A percentile compares a stretch with the other conserved stretches of the same genome.
These are phyloP conservation scores for Penicillium sumatraense DNA, from an alignment of 2,329 filamentous ascomycete genomes.

Conservation along the genomic window DNA sequence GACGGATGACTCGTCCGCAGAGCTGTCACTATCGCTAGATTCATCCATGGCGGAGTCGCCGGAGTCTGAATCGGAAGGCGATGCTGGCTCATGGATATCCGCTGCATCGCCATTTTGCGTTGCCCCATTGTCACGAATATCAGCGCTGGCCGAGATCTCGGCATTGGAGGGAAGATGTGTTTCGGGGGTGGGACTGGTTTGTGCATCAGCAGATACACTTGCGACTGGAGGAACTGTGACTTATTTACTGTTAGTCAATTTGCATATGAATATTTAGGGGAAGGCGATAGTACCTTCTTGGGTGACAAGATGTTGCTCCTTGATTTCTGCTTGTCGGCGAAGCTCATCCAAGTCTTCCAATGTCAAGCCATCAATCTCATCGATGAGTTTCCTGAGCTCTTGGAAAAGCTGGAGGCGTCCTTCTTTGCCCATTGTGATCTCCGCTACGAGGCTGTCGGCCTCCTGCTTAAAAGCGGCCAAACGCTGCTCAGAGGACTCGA, in stretches of 20 bases:
- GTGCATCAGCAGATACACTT: neutral
- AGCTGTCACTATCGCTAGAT: constrained; percentile 33
- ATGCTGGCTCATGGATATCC: constrained; percentile 17
- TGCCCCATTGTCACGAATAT: constrained; percentile 9
- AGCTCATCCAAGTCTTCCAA: constrained; percentile 49
- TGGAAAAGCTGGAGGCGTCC: constrained; percentile 49
- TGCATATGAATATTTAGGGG: neutral
- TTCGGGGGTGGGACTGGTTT: neutral
- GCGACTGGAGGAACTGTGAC: neutral
- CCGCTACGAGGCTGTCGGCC: constrained; percentile 46
- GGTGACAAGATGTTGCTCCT: constrained; percentile 15
- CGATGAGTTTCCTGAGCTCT: constrained; percentile 54
- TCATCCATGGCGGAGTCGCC: constrained; percentile 45
- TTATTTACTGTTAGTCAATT: neutral
- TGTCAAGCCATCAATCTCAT: constrained; percentile 53
- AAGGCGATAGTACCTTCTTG: constrained; percentile 25
- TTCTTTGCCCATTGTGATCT: constrained; percentile 52
- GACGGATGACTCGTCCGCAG: constrained; percentile 16
- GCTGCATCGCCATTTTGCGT: constrained; percentile 11
- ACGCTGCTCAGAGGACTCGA: constrained; percentile 41
- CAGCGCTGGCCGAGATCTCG: neutral
- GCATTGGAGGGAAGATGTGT: neutral
- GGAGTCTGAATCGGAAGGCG: constrained; percentile 33
- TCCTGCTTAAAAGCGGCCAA: constrained; percentile 39
- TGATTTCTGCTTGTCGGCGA: constrained; percentile 25